These are phyloP conservation scores for Leccinum huronense DNA, from an alignment of 1,284 basidiomycete genomes.

Conservation along the genomic window DNA sequence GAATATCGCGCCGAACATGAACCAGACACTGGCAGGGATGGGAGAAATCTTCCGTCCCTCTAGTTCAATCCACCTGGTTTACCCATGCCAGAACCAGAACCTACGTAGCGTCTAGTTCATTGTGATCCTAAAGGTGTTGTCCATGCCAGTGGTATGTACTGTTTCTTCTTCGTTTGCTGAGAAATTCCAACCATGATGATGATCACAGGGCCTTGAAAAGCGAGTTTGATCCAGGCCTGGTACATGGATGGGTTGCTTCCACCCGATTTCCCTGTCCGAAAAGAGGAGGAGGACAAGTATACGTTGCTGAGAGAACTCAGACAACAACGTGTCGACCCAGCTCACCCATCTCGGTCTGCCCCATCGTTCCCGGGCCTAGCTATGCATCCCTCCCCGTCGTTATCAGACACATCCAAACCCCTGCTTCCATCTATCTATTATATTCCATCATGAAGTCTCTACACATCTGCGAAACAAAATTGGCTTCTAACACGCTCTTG, in stretches of 20 bases:
- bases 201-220: constrained; percentile 72
- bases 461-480: too few relatives aligned
- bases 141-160: constrained; percentile 53
- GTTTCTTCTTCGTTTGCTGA: constrained; percentile 1
- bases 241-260: constrained; percentile 78
- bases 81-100: constrained; percentile 61
- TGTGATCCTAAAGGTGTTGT: constrained; percentile 73
- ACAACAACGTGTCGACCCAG: constrained; percentile 71
- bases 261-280: constrained; percentile 72
- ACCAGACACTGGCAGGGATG: constrained; percentile 46
- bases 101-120: constrained; percentile 75
- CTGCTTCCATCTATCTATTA: constrained; percentile 65
- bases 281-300: constrained; percentile 69
- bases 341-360: constrained; percentile 65
- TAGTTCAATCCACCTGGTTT: constrained; percentile 79
- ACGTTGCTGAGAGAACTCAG: constrained; percentile 68
- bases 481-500: constrained; percentile 26
- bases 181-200: constrained; percentile 13
- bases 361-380: constrained; percentile 37
- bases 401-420: constrained; percentile 49
- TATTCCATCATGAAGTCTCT: too few relatives aligned
- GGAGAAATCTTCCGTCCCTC: constrained; percentile 53
- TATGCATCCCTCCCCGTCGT: constrained; percentile 18
- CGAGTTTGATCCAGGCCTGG: constrained; percentile 80
- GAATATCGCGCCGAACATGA: constrained; percentile 65